These are phyloP conservation scores for Mycena epipterygia DNA, from an alignment of 768 basidiomycete species.

Conservation along the genomic window DNA sequence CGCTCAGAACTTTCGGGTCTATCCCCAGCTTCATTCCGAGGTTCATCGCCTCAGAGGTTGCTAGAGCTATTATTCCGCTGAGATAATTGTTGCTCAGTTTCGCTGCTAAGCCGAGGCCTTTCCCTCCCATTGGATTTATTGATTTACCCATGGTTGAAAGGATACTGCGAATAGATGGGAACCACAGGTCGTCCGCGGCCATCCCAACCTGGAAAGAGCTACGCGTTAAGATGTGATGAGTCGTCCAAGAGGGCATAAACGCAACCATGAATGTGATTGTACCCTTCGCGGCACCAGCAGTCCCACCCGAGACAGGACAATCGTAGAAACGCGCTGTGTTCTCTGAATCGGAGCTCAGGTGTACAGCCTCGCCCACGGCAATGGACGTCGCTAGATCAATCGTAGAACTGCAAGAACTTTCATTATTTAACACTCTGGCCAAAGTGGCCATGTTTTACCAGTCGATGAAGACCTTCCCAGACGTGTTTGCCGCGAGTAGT, in stretches of 20 bases:
- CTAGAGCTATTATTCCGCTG: constrained; percentile 56
- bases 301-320: constrained; percentile 59
- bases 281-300: constrained; percentile 53
- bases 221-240: too few relatives aligned
- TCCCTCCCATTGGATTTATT: constrained; percentile 54
- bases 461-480: constrained; percentile 58
- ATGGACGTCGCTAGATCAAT: constrained; percentile 56
- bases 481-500: constrained; percentile 50
- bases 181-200: constrained; percentile 45
- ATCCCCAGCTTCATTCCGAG: constrained; percentile 59
- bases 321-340: constrained; percentile 51
- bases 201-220: too few relatives aligned
- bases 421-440: background rate
- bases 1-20: constrained; percentile 54
- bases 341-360: constrained; percentile 30
- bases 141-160: constrained; percentile 54
- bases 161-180: constrained; percentile 49
- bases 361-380: constrained; percentile 48
- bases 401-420: constrained; percentile 51
- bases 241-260: too few relatives aligned
- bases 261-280: constrained; percentile 59
- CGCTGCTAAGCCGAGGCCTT: constrained; percentile 56
- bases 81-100: constrained; percentile 62
- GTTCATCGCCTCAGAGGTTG: constrained; percentile 60
- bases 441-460: constrained; percentile 43